Evolutionary conservation across 2,329 filamentous ascomycete genomes (phyloP).

Genomic region (Byssothecium circinans): DNA sequence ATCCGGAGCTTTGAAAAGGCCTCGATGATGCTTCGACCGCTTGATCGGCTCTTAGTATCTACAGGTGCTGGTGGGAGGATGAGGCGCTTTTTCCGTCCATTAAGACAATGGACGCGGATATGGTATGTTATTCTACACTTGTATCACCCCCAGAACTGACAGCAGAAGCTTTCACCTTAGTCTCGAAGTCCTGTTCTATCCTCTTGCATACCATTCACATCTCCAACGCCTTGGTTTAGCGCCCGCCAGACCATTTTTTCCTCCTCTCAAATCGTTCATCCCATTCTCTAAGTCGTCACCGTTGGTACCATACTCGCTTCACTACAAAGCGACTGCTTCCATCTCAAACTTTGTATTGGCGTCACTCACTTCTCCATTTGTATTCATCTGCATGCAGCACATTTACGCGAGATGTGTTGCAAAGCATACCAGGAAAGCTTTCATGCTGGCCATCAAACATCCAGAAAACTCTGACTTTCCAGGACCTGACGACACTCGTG

Average conservation of each 20-base stretch:
- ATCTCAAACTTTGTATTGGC: slow-evolving; percentile 16
- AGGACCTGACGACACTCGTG: slow-evolving; percentile 19
- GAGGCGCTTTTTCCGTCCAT: slow-evolving; percentile 24
- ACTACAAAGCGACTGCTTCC: slow-evolving; percentile 20
- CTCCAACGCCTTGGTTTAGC: slow-evolving; percentile 36
- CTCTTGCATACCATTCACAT: slow-evolving; percentile 34
- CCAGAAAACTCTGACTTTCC: slow-evolving; percentile 34
- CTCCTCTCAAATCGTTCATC: slow-evolving; percentile 28
- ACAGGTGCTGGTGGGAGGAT: slow-evolving; percentile 23
- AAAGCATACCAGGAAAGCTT: slow-evolving; percentile 30
- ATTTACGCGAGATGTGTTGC: slow-evolving; percentile 31
- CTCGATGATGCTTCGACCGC: slow-evolving; percentile 25
- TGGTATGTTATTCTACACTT: slow-evolving; percentile 18
- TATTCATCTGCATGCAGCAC: slow-evolving; percentile 30
- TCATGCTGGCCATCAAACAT: slow-evolving; percentile 31
- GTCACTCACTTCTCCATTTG: slow-evolving; percentile 28
- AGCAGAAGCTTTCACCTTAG: slow-evolving; percentile 32
- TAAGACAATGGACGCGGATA: slow-evolving; percentile 20
- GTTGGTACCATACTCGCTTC: slow-evolving; percentile 22
- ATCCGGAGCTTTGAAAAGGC: slow-evolving; percentile 24
- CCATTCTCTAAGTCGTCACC: slow-evolving; percentile 35
- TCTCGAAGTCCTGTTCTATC: slow-evolving; percentile 34
- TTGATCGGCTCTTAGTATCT: slow-evolving; percentile 30
- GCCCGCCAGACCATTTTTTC: slow-evolving; percentile 30
- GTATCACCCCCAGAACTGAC: slow-evolving; percentile 8